A percentile compares a stretch with the other conserved stretches of the same genome.
These are phyloP conservation scores for Aspergillus pseudoterreus DNA, from an alignment of 2,329 filamentous ascomycete species.

Conservation along the genomic window DNA sequence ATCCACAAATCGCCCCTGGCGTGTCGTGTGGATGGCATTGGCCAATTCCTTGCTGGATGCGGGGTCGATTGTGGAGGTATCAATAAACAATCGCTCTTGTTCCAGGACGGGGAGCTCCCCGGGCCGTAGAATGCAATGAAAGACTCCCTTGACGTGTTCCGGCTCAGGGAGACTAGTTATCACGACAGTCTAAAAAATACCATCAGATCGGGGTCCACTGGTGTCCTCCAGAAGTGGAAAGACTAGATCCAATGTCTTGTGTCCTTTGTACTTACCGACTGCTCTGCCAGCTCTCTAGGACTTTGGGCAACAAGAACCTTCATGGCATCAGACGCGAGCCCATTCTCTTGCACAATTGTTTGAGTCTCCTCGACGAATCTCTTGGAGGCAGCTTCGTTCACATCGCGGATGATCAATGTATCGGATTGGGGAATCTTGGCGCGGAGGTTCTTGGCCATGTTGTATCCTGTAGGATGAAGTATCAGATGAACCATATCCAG, in stretches of 20 bases:
- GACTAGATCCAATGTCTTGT: not conserved
- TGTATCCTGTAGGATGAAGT: conserved; percentile 52
- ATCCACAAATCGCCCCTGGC: conserved; percentile 78
- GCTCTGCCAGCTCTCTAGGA: conserved; percentile 62
- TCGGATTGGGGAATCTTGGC: conserved; percentile 62
- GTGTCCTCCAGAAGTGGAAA: not conserved
- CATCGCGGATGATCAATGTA: conserved; percentile 61
- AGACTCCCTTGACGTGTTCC: conserved; percentile 80
- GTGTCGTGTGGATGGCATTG: conserved; percentile 61
- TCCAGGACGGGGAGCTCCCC: conserved; percentile 48
- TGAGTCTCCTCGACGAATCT: conserved; percentile 56
- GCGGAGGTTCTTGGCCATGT: conserved; percentile 69
- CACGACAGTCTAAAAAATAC: conserved; percentile 64
- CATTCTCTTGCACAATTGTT: conserved; percentile 24
- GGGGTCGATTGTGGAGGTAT: conserved; percentile 95
- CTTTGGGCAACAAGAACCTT: conserved; percentile 55
- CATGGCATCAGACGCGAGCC: conserved; percentile 33
- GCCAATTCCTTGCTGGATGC: conserved; percentile 77
- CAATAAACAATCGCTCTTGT: conserved; percentile 77
- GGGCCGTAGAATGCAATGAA: conserved; percentile 67
- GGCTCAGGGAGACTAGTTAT: conserved; percentile 89
- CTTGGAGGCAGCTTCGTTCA: conserved; percentile 55
- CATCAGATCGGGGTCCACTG: not conserved
- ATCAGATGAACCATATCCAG: conserved; percentile 1
- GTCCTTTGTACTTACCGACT: conserved; percentile 53